These are phyloP conservation scores for Cornus florida DNA, from an alignment of 148 eudicot genomes.

Conservation along the genomic window DNA sequence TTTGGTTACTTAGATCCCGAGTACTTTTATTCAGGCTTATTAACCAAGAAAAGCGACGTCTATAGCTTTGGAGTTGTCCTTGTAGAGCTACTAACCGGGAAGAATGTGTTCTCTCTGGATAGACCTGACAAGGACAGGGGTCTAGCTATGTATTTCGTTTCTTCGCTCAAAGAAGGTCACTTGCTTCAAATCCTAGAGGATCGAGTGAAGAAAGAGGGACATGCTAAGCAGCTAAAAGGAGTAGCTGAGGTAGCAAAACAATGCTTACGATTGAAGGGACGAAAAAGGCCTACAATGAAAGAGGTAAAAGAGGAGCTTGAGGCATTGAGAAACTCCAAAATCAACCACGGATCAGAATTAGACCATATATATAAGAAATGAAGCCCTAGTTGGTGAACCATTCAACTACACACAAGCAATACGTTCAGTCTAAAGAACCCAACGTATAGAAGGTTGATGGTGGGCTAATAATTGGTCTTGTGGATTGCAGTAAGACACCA, in stretches of 20 bases:
- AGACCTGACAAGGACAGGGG: background rate
- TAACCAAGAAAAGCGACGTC: conserved; percentile 18
- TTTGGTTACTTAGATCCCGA: conserved; percentile 25
- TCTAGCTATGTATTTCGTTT: conserved; percentile 11
- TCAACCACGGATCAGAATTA: background rate
- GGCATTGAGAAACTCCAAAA: background rate
- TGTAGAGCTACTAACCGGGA: conserved; percentile 20
- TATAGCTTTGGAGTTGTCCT: conserved; percentile 26
- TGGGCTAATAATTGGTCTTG: too few species aligned
- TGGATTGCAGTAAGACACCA: too few species aligned
- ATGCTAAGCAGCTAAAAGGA: background rate
- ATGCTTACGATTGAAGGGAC: conserved; percentile 8
- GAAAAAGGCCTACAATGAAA: conserved; percentile 23
- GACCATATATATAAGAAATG: background rate
- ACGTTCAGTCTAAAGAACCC: too few species aligned
- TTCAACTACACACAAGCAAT: too few species aligned
- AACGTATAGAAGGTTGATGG: too few species aligned
- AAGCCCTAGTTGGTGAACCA: too few species aligned
- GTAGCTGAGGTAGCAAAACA: conserved; percentile 17
- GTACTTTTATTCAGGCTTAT: conserved; percentile 18
- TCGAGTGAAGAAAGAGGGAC: background rate
- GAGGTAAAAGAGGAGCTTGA: conserved; percentile 18
- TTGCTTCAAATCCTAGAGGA: conserved; percentile 2
- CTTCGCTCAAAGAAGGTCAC: conserved; percentile 3
- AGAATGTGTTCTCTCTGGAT: conserved; percentile 15